phyloP scores from a whole-genome alignment of 768 basidiomycete genomes.

The Lactifluus volemus region DNA sequence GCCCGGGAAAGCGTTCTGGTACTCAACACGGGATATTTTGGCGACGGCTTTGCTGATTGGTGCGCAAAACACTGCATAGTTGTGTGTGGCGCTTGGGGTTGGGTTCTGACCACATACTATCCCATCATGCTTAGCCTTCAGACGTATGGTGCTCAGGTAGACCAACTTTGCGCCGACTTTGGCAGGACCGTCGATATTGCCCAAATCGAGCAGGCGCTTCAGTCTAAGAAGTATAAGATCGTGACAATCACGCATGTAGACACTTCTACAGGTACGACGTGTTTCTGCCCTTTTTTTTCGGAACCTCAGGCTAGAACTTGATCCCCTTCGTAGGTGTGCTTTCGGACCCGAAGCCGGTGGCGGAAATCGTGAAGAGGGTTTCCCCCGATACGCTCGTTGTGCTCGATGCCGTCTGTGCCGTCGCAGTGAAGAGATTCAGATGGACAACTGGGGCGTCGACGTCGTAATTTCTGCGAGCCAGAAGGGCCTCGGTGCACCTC shows the following conservation, averaged over 20 bases:
- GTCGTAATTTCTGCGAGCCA: slow-evolving; percentile 81
- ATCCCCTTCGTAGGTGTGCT: slow-evolving; percentile 52
- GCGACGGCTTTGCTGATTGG: slow-evolving; percentile 86
- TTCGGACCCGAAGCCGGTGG: slow-evolving; percentile 72
- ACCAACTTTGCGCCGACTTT: slow-evolving; percentile 73
- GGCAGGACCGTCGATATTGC: slow-evolving; percentile 61
- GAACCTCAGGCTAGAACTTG: not conserved
- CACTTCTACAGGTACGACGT: slow-evolving; percentile 63
- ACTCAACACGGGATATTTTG: slow-evolving; percentile 89
- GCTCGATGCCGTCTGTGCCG: slow-evolving; percentile 92
- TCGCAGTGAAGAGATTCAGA: slow-evolving; percentile 89
- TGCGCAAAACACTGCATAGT: slow-evolving; percentile 27
- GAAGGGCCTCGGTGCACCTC: slow-evolving; percentile 90
- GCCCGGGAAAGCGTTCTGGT: slow-evolving; percentile 70
- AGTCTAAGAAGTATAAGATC: slow-evolving; percentile 76
- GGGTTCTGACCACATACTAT: not conserved
- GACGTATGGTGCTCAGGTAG: slow-evolving; percentile 83
- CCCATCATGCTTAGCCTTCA: slow-evolving; percentile 48
- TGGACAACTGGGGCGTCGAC: slow-evolving; percentile 92
- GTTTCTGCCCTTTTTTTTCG: not conserved
- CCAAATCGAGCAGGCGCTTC: slow-evolving; percentile 60
- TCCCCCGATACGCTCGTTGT: slow-evolving; percentile 84
- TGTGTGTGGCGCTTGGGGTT: not conserved
- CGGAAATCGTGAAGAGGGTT: slow-evolving; percentile 57
- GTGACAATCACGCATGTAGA: slow-evolving; percentile 95